Evolutionary conservation across 257 asterid genomes (phyloP).

Genomic region (Solanum bulbocastanum): DNA sequence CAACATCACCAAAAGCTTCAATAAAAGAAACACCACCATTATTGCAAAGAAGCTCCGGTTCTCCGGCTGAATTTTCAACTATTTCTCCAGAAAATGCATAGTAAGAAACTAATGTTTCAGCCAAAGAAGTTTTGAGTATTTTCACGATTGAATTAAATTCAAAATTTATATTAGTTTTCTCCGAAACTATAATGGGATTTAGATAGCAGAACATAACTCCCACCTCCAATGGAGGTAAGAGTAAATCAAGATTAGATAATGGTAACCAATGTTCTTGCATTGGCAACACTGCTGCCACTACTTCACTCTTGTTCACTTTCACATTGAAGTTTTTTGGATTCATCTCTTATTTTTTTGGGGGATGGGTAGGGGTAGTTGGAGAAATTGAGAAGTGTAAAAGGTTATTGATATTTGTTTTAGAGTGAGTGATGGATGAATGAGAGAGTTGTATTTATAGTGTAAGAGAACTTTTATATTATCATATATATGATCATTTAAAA

Average conservation of each 20-base stretch:
- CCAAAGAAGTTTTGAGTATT: background rate
- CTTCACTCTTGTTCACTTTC: background rate
- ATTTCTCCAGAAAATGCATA: slow-evolving; percentile 4
- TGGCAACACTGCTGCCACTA: background rate
- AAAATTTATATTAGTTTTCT: background rate
- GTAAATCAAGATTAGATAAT: slow-evolving; percentile 2
- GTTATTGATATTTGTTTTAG: background rate
- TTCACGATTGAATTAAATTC: background rate
- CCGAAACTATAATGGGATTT: background rate
- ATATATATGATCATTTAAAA: background rate
- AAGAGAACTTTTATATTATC: background rate
- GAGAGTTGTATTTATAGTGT: background rate
- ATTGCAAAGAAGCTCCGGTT: slow-evolving; percentile 3
- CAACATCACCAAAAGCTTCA: slow-evolving; percentile 2
- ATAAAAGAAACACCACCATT: background rate
- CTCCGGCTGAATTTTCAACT: background rate
- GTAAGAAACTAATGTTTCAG: background rate
- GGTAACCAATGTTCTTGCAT: slow-evolving; percentile 8
- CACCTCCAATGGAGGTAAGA: background rate
- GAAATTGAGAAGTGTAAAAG: background rate
- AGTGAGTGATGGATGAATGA: background rate
- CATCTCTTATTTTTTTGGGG: background rate
- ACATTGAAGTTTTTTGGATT: background rate
- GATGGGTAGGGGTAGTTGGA: accelerated
- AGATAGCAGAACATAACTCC: background rate